phyloP scores from a whole-genome alignment of 257 asterid genomes.

The Salvia hispanica region DNA sequence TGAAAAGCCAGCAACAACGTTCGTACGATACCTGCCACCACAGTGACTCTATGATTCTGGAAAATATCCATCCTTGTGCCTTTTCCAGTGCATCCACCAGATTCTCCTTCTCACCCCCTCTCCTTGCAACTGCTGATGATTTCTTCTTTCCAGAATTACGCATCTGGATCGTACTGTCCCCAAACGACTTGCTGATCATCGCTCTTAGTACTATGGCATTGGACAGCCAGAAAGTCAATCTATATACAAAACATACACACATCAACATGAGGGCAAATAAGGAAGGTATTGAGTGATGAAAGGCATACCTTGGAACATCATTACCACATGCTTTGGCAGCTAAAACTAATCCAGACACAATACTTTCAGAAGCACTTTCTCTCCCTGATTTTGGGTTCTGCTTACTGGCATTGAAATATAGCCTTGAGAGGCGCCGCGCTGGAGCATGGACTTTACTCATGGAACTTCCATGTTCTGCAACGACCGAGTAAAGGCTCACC shows the following conservation, averaged over 20 bases:
- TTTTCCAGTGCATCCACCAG: constrained; percentile 57
- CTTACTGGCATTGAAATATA: constrained; percentile 64
- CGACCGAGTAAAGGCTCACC: constrained; percentile 69
- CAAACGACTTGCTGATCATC: constrained; percentile 51
- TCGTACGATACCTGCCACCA: constrained; percentile 71
- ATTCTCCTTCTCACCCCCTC: constrained; percentile 64
- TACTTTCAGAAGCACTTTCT: constrained; percentile 65
- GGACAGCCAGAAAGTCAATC: constrained; percentile 90
- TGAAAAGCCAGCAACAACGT: no score
- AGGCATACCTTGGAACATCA: constrained; percentile 75
- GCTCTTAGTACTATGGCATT: constrained; percentile 68
- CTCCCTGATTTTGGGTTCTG: constrained; percentile 46
- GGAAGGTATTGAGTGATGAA: not conserved
- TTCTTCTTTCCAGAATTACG: constrained; percentile 35
- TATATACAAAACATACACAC: constrained; percentile 30
- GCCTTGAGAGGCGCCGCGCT: constrained; percentile 81
- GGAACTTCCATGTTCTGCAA: constrained; percentile 87
- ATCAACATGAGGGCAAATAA: not conserved
- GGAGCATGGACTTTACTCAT: constrained; percentile 82
- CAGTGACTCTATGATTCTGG: constrained; percentile 72
- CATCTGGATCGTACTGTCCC: constrained; percentile 35
- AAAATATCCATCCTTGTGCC: constrained; percentile 77
- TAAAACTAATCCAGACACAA: constrained; percentile 70
- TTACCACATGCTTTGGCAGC: constrained; percentile 86
- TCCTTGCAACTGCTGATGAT: constrained; percentile 47